These are phyloP conservation scores for Arthrobotrys iridis DNA, from an alignment of 2,329 filamentous ascomycete species.

Conservation along the genomic window DNA sequence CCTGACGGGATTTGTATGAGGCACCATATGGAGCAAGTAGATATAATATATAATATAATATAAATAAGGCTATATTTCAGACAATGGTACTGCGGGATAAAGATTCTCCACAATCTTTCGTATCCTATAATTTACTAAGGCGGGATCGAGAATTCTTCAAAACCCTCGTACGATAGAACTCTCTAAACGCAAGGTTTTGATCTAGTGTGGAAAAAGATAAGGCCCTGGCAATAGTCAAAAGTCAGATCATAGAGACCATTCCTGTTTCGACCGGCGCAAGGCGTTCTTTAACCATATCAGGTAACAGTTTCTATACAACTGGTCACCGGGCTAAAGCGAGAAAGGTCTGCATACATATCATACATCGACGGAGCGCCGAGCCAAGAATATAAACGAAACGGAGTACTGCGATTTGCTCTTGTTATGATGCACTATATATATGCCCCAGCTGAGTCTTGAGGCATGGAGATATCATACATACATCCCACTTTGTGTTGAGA, in stretches of 20 bases:
- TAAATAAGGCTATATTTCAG: no score
- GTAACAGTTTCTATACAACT: background rate
- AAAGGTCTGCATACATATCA: background rate
- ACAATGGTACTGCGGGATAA: no score
- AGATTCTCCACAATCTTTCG: no score
- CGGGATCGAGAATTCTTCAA: no score
- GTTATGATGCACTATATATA: background rate
- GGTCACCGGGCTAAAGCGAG: background rate
- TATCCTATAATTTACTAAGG: no score
- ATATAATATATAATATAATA: no score
- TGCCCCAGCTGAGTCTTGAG: background rate
- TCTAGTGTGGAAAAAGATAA: no score
- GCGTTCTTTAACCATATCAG: background rate
- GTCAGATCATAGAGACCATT: background rate
- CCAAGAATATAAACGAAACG: background rate
- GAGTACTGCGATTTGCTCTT: background rate
- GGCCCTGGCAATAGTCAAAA: no score
- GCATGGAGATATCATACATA: background rate
- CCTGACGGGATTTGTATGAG: no score
- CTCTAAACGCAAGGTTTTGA: no score
- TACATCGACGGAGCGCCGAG: background rate
- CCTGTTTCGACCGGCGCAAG: background rate
- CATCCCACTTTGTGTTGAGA: constrained; percentile 13
- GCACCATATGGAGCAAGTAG: no score
- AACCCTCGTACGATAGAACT: no score